Evolutionary conservation across 192 early-diverging fungal genomes (phyloP), one percentile per base, ranked within the genome.

Genomic region (Entomortierella chlamydospora): DNA sequence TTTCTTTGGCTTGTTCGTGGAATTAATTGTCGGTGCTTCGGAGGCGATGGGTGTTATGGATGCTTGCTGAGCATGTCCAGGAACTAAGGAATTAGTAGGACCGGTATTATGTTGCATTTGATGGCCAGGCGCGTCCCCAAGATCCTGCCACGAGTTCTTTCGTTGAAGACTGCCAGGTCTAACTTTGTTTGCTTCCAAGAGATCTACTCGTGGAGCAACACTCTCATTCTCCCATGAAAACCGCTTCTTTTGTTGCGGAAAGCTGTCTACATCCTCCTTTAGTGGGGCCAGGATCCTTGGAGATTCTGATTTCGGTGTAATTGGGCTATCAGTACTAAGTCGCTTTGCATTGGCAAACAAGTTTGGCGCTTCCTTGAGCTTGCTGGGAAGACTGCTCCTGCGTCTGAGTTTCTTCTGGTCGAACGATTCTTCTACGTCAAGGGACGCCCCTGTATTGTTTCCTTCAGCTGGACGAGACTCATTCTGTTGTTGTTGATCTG

Each of bases 171-270:
- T 62, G 20, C n/a, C 20, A 30, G 45, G 29, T 49, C 43, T 29
- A 13, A 4, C 12, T 29, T 23, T n/a, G 23, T n/a, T 39, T 15
- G 18, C 22, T 17, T n/a, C 43, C 17, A 78, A 53, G 15, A 78
- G 67, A 70, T 78, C 74, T 2, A 43, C 60, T 29, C 74, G 26
- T 12, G 74, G 61, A 22, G 53, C 67, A 49, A 78, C 42, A 37
- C 55, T 60, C 8, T 78, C 74, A 26, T 60, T 68, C 61, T 78
- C 74, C 74, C 74, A 78, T 10, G 74, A 78, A 41, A 51, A 78
- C 7, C 74, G 67, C 54, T 78, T 78, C 28, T 10, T 30, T 26
- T 64, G 55, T 15, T 41, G 47, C 0, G 51, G 22, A n/a, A 45
- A 53, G n/a, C 51, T 37, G 37, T 61, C 45, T 9, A 17, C 45